Evolutionary conservation across 2,329 filamentous ascomycete genomes (phyloP), one percentile per base, ranked within the genome.

Genomic region (Davidsoniella neocaledoniae): DNA sequence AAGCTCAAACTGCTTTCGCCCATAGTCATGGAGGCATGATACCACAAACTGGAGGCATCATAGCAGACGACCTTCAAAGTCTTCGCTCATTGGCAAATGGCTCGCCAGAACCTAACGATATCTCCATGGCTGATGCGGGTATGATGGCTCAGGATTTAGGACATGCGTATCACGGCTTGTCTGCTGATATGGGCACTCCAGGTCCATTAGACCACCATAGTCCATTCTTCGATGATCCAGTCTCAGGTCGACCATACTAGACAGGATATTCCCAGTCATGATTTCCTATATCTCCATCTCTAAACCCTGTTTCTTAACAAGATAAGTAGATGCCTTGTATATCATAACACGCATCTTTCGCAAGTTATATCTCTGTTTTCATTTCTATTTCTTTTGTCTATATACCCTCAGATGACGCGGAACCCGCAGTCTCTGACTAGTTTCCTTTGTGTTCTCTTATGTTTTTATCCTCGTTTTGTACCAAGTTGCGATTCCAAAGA

Each of bases 61-160:
- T 65, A n/a, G 59, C 62, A 2, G 63, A 65, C 43, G 63, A 64
- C 43, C 54, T 64, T 39, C 58, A 61, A 23, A 64, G 59, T 40
- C 56, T 65, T n/a, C 57, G 61, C 25, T 58, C 57, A 37, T 60
- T 65, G 56, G 55, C 63, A 4, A 57, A 56, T 48, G 58, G 56
- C 39, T 55, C 57, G 36, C 52, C 59, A 5, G 61, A 63, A n/a
- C 54, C 7, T 40, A 5, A 19, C n/a, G 50, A 65, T 36, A 57
- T 65, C n/a, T 59, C 63, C 26, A 65, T 65, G 63, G 52, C 55
- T 7, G 63, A 65, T 44, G 55, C 60, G 2, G 57, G 59, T 5
- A 61, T 63, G 58, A 58, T 63, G 51, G 41, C 57, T 26, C 43
- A 43, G 19, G 56, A 55, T 42, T 57, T 58, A 21, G 54, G 43